phyloP scores from a whole-genome alignment of 768 basidiomycete species.

The Kwoniella sp. region DNA sequence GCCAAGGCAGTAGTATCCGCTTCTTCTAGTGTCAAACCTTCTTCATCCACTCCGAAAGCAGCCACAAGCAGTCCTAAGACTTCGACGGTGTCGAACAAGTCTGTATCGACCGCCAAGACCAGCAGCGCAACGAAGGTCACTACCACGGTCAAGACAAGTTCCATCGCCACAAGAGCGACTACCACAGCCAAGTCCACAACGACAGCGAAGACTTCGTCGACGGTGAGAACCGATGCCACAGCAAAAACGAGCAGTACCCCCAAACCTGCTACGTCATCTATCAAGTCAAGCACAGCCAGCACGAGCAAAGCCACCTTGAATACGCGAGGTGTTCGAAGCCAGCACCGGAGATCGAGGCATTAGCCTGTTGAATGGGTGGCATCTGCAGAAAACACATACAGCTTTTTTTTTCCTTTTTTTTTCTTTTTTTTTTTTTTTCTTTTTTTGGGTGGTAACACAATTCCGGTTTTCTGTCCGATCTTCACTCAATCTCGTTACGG shows the following conservation, averaged over 20 bases:
- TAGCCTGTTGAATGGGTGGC: too few species aligned
- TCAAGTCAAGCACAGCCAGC: neutral
- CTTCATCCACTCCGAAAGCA: neutral
- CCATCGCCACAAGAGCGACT: neutral
- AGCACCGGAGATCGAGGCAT: neutral
- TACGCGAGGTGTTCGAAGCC: neutral
- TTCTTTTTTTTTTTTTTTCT: too few species aligned
- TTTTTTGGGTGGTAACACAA: too few species aligned
- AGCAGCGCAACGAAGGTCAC: neutral
- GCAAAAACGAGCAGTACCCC: neutral
- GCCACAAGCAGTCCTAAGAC: slow-evolving; percentile 2
- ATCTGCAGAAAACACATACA: too few species aligned
- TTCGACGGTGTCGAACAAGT: neutral
- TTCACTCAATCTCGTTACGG: too few species aligned
- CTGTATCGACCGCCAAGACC: neutral
- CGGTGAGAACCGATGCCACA: neutral
- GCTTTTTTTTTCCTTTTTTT: too few species aligned
- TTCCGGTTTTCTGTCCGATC: too few species aligned
- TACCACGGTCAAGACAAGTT: neutral
- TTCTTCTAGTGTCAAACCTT: neutral
- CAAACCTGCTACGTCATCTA: neutral
- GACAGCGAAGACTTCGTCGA: neutral
- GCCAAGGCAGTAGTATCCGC: slow-evolving; percentile 2
- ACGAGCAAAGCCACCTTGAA: neutral
- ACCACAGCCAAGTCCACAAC: slow-evolving; percentile 1